Conservation (phyloP, 306 rosid genomes). For the Prunus salicina region DNA sequence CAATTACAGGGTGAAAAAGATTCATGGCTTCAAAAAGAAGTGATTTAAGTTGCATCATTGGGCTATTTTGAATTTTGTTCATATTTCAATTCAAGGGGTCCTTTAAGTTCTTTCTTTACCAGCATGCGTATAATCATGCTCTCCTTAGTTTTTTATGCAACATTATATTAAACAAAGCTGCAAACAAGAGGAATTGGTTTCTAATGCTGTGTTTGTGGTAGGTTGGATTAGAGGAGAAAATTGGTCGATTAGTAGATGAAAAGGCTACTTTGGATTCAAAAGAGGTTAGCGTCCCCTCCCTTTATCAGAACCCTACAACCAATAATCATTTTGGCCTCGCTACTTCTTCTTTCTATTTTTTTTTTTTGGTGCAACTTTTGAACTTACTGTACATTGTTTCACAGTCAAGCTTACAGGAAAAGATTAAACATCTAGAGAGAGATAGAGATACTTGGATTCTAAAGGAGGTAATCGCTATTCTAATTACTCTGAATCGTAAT, state of each 20-base stretch:
- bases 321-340: neutral
- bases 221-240: conserved; percentile 48
- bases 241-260: conserved; percentile 30
- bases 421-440: conserved; percentile 44
- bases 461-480: conserved; percentile 44
- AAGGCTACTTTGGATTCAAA: conserved; percentile 23
- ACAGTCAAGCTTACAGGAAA: conserved; percentile 64
- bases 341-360: conserved; percentile 8
- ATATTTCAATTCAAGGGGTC: neutral
- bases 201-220: conserved; percentile 31
- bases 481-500: neutral
- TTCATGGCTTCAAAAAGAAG: conserved; percentile 63
- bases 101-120: neutral
- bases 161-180: neutral
- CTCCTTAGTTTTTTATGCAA: conserved; percentile 1
- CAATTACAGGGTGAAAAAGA: conserved; percentile 49
- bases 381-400: conserved; percentile 25
- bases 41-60: conserved; percentile 13
- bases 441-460: conserved; percentile 38
- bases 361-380: neutral
- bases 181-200: conserved; percentile 16
- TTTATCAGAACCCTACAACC: neutral
- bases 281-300: conserved; percentile 34
- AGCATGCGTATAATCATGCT: neutral
- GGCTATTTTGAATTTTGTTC: neutral